A percentile compares a stretch with the other conserved stretches of the same genome.
Evolutionary conservation across 2,329 filamentous ascomycete genomes (phyloP).

Genomic region (Botrytis sinoallii): DNA sequence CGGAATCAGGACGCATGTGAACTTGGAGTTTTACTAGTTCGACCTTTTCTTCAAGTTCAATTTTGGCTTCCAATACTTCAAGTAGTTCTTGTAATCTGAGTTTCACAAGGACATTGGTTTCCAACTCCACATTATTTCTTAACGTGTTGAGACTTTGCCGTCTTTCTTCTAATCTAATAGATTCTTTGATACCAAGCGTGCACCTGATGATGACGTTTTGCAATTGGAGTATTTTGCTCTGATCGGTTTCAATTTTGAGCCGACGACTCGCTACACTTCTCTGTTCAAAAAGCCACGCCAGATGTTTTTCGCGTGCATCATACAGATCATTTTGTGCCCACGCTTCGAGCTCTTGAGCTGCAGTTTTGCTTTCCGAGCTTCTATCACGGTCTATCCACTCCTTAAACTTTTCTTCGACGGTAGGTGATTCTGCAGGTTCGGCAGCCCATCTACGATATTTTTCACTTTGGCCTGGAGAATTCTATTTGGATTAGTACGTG

Average conservation of each 20-base stretch:
- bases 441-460: background rate
- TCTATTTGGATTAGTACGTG: background rate
- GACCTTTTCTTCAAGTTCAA: background rate
- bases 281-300: background rate
- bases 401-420: background rate
- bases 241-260: background rate
- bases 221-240: background rate
- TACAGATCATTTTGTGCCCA: background rate
- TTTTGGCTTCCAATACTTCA: background rate
- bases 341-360: background rate
- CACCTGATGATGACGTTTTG: background rate
- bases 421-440: background rate
- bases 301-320: background rate
- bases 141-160: background rate
- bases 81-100: background rate
- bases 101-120: background rate
- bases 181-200: background rate
- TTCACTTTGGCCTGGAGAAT: background rate
- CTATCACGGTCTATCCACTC: background rate
- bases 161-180: background rate
- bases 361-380: background rate
- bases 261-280: background rate
- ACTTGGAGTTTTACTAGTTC: background rate
- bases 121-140: background rate
- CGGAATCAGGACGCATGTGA: background rate